Percentiles rank a stretch among this genome's conserved stretches.
Conservation (phyloP, 2,329 filamentous ascomycete species). For the Sporothrix schenckii region DNA sequence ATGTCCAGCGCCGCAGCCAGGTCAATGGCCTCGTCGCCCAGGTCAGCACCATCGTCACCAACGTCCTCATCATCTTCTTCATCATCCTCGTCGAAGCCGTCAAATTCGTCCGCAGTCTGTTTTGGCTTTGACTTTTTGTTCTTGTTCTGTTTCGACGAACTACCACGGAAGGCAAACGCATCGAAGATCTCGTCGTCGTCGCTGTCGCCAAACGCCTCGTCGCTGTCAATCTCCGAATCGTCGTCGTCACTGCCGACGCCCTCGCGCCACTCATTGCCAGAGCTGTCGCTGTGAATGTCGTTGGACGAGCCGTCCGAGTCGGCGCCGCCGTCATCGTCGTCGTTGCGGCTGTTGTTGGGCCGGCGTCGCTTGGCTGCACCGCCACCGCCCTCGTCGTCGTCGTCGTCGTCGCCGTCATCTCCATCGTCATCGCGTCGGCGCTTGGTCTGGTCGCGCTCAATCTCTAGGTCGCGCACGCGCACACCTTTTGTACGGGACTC, state of each 20-base stretch:
- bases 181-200: conserved; percentile 87
- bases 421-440: conserved; percentile 53
- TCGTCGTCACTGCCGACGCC: conserved; percentile 65
- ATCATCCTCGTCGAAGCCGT: conserved; percentile 52
- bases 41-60: conserved; percentile 56
- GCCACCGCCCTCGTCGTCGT: conserved; percentile 67
- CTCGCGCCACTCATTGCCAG: conserved; percentile 82
- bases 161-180: conserved; percentile 64
- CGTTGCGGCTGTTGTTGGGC: conserved; percentile 42
- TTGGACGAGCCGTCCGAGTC: conserved; percentile 59
- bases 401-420: conserved; percentile 59
- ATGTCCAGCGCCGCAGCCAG: conserved; percentile 61
- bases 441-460: conserved; percentile 50
- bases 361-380: conserved; percentile 46
- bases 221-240: conserved; percentile 66
- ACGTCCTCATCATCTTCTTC: conserved; percentile 39
- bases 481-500: conserved; percentile 42
- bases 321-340: conserved; percentile 48
- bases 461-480: conserved; percentile 54
- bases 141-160: conserved; percentile 45
- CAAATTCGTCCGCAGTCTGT: conserved; percentile 52
- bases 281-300: conserved; percentile 79
- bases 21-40: conserved; percentile 63
- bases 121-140: conserved; percentile 40
- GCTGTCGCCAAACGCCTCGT: conserved; percentile 84